Evolutionary conservation across 2,329 filamentous ascomycete species (phyloP).

Genomic region (Colletotrichum tabaci): DNA sequence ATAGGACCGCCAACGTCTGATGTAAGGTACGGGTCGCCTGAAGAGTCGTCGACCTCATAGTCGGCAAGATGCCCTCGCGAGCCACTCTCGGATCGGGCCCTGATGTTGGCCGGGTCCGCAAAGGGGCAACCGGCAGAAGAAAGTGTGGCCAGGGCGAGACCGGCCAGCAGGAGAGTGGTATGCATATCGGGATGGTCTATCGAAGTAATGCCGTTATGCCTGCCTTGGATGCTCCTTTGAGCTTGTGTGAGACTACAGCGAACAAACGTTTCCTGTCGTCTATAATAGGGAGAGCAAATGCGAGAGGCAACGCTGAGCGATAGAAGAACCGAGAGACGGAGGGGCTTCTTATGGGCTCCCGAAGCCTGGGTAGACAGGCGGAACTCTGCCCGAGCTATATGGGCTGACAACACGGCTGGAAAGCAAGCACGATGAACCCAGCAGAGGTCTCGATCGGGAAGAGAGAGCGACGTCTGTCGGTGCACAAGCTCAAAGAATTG

Average conservation of each 20-base stretch:
- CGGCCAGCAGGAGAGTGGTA: slow-evolving; percentile 43
- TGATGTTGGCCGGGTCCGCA: slow-evolving; percentile 46
- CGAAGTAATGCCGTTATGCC: neutral
- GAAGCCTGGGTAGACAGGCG: slow-evolving; percentile 16
- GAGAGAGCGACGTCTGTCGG: slow-evolving; percentile 24
- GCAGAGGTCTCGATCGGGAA: slow-evolving; percentile 18
- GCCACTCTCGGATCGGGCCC: slow-evolving; percentile 29
- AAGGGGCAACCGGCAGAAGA: slow-evolving; percentile 52
- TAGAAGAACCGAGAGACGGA: neutral
- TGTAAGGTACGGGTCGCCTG: slow-evolving; percentile 66
- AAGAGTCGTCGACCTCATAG: slow-evolving; percentile 67
- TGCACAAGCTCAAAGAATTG: slow-evolving; percentile 23
- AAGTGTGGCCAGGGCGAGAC: slow-evolving; percentile 44
- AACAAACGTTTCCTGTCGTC: neutral
- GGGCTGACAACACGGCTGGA: neutral
- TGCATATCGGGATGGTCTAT: slow-evolving; percentile 27
- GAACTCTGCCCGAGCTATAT: slow-evolving; percentile 18
- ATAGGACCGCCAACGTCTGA: slow-evolving; percentile 79
- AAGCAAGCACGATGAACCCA: slow-evolving; percentile 8
- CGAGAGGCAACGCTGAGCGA: neutral
- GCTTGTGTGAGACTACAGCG: neutral
- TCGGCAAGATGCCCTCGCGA: slow-evolving; percentile 52
- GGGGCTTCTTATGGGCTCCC: slow-evolving; percentile 29
- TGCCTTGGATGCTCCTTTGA: neutral
- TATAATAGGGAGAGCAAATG: neutral